phyloP scores from a whole-genome alignment of 148 eudicot genomes.

The Rhododendron mucronatum region DNA sequence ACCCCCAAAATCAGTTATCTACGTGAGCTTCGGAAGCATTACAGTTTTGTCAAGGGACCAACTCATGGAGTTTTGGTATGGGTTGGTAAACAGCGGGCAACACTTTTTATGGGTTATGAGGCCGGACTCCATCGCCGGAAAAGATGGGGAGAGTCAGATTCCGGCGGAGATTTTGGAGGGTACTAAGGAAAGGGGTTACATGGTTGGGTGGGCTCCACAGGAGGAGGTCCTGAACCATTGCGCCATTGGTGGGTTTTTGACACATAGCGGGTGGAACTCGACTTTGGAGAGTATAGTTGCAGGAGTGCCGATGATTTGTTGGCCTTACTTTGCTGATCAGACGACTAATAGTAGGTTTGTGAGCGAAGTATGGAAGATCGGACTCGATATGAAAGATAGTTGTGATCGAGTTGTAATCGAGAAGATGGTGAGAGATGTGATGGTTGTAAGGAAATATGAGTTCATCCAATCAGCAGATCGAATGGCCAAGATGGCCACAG shows the following conservation, averaged over 20 bases:
- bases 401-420: slow-evolving; percentile 19
- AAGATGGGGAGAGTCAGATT: background rate
- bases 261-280: background rate
- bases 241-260: background rate
- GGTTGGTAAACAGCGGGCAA: slow-evolving; percentile 13
- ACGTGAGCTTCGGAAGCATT: slow-evolving; percentile 10
- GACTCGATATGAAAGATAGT: slow-evolving; percentile 28
- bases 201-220: slow-evolving; percentile 24
- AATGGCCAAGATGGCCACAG: background rate
- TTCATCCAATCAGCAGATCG: slow-evolving; percentile 1
- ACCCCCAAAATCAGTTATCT: background rate
- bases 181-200: slow-evolving; percentile 7
- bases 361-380: slow-evolving; percentile 25
- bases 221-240: background rate
- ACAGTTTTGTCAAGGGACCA: background rate
- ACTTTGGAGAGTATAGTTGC: background rate
- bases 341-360: slow-evolving; percentile 21
- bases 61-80: slow-evolving; percentile 18
- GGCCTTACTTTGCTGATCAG: slow-evolving; percentile 22
- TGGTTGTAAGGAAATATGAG: slow-evolving; percentile 22
- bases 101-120: slow-evolving; percentile 13
- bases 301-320: slow-evolving; percentile 22
- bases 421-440: slow-evolving; percentile 16
- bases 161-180: slow-evolving; percentile 14
- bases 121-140: background rate